Evolutionary conservation across 2,329 filamentous ascomycete species (phyloP), one percentile per base, ranked within the genome.

Genomic region (Calonectria naviculata): DNA sequence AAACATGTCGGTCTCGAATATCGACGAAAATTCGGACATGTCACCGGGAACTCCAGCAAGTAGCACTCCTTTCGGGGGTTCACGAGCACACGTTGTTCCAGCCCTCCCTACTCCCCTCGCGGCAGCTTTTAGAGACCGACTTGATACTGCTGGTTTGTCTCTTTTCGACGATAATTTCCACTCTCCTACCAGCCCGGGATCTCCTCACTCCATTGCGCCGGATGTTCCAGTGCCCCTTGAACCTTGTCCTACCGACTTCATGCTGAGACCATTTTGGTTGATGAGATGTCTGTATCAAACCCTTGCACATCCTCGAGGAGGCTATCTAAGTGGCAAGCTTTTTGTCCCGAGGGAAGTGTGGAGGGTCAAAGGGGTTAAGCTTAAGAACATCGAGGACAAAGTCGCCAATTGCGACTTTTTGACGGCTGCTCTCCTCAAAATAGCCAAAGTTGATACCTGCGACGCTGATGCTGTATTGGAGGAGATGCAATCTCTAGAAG

Each of bases 181-280:
- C 80, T 92, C 92, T 7, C 90, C 89, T 2, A 86, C 85, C 31
- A 88, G 84, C 36, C 89, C 93, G 1, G 91, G 91, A 3, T 92
- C 91, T n/a, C 90, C 92, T 3, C 92, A 93, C 68, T 86, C 88
- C 4, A 81, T 89, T n/a, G 86, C 87, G 15, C 79, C 86, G 0
- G 92, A 95, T 74, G 89, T 91, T 1, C 95, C 95, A 15, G 89
- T 93, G 26, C 91, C 95, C 0, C 88, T 99, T 6, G 97, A 99
- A 80, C 94, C 97, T 4, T 99, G 97, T 80, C 97, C 97, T 1
- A 94, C 93, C 41, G 95, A 97, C 46, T 92, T 93, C 71, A 89
- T 98, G 78, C 88, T 98, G n/a, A 92, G 97, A 24, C 97, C 97
- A 2, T 99, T 98, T 83, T 99, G 97, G 97, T 87, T 99, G 52